Percentiles rank a stretch among this genome's conserved stretches.
These are phyloP conservation scores for Sarocladium brachiariae DNA, from an alignment of 2,329 filamentous ascomycete genomes.

Conservation along the genomic window DNA sequence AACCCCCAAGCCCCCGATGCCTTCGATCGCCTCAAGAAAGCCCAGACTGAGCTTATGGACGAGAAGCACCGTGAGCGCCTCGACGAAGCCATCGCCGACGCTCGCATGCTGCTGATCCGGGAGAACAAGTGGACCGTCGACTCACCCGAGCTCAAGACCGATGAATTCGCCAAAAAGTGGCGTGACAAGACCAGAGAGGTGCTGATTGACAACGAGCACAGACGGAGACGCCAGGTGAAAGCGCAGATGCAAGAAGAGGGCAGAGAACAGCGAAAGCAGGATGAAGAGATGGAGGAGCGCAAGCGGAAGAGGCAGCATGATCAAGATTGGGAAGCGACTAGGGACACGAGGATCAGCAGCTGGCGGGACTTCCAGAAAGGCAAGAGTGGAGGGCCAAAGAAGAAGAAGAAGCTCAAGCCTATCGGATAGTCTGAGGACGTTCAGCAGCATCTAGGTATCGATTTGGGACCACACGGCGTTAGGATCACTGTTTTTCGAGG, in stretches of 20 bases:
- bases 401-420: constrained; percentile 65
- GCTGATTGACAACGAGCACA: constrained; percentile 85
- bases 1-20: constrained; percentile 89
- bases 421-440: constrained; percentile 42
- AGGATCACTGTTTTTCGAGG: not conserved
- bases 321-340: constrained; percentile 87
- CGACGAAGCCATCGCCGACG: constrained; percentile 93
- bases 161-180: constrained; percentile 80
- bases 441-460: not conserved
- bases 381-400: constrained; percentile 47
- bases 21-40: constrained; percentile 94
- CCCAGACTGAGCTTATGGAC: constrained; percentile 83
- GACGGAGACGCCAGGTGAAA: constrained; percentile 77
- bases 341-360: constrained; percentile 85
- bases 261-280: constrained; percentile 74
- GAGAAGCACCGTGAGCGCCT: constrained; percentile 83
- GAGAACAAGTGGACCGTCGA: constrained; percentile 92
- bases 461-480: not conserved
- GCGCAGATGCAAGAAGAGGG: constrained; percentile 97
- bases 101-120: constrained; percentile 87
- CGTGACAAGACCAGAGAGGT: constrained; percentile 84
- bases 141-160: constrained; percentile 76
- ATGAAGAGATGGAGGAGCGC: constrained; percentile 73
- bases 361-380: constrained; percentile 90
- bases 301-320: constrained; percentile 89